Evolutionary conservation across 768 basidiomycete genomes (phyloP).

Genomic region (Megacollybia marginata): DNA sequence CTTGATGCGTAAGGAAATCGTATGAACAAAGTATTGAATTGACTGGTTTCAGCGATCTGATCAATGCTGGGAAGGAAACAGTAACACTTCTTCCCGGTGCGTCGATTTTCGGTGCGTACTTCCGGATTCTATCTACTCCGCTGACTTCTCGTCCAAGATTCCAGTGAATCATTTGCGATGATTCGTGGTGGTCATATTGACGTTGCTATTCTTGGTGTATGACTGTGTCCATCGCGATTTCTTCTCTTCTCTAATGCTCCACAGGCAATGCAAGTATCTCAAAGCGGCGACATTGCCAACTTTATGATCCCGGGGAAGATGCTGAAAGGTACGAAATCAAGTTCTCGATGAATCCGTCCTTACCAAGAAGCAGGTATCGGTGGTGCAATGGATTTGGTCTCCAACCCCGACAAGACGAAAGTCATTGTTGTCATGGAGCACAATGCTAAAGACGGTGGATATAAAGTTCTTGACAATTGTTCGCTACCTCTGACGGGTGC

Average conservation of each 20-base stretch:
- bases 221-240: slow-evolving; percentile 17
- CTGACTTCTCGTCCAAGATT: slow-evolving; percentile 41
- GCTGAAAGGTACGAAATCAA: slow-evolving; percentile 51
- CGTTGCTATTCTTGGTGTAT: slow-evolving; percentile 85
- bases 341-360: neutral
- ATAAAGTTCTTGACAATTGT: slow-evolving; percentile 82
- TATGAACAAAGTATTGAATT: neutral
- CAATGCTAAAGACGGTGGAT: slow-evolving; percentile 80
- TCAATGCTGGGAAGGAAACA: slow-evolving; percentile 94
- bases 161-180: slow-evolving; percentile 93
- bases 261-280: slow-evolving; percentile 92
- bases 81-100: slow-evolving; percentile 90
- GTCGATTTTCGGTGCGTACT: slow-evolving; percentile 73
- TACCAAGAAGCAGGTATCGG: slow-evolving; percentile 65
- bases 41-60: slow-evolving; percentile 56
- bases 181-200: slow-evolving; percentile 95
- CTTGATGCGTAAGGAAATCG: slow-evolving; percentile 62
- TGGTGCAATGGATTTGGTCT: slow-evolving; percentile 94
- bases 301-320: slow-evolving; percentile 98
- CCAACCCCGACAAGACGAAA: slow-evolving; percentile 92
- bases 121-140: neutral
- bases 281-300: slow-evolving; percentile 91
- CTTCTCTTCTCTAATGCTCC: neutral
- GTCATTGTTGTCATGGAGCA: slow-evolving; percentile 90
- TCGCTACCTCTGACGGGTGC: slow-evolving; percentile 85